Base-by-base conservation (phyloP, 177 flowering plant species). In the Vitis hybrid region DNA sequence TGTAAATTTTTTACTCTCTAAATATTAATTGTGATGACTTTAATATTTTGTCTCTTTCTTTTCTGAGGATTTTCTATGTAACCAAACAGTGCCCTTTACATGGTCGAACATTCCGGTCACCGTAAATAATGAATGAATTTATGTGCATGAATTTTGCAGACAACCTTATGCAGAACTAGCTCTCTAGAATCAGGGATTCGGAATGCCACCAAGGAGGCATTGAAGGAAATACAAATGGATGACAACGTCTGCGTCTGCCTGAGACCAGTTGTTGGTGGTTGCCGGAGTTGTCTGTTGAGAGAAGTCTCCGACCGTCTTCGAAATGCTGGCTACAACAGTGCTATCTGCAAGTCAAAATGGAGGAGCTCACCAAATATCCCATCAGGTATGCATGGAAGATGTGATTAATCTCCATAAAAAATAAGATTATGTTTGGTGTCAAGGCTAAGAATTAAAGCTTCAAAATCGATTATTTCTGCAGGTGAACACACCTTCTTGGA, bases 301-400 rank as follows among this genome's bases (percentile, higher is more conserved):
- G 84, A 79, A 65, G 71, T 92, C 3, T 77, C 84, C 15, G 61
- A 69, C 16, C 83, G 84, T 8, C 87, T 94, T 9, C 77, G 74
- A 10, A 72, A 71, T 39, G 78, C 79, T 2, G 97, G 97, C 1
- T 84, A 75, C 64, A 64, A 90, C 61, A 71, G 83, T 63, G 83
- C 83, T 39, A 68, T 89, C 64, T 90, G 93, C 85, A 84, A 80
- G 67, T 86, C 98, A 29, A 95, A 91, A 59, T 93, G 99, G 98
- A 85, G 79, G 70, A 87, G 84, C 74, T 81, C 92, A 3, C 79
- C 85, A 0, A 83, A 83, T 7, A 86, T 87, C 52, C 92, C 93
- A 11, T 73, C 97, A 76, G 98, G 98, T 91, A 87, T 7, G 15
- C 11, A 60, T 0, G 4, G 45, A 39, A 26, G 29, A 26, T 26